phyloP scores from a whole-genome alignment of 139 green algal species.

The Chlorella sorokiniana region DNA sequence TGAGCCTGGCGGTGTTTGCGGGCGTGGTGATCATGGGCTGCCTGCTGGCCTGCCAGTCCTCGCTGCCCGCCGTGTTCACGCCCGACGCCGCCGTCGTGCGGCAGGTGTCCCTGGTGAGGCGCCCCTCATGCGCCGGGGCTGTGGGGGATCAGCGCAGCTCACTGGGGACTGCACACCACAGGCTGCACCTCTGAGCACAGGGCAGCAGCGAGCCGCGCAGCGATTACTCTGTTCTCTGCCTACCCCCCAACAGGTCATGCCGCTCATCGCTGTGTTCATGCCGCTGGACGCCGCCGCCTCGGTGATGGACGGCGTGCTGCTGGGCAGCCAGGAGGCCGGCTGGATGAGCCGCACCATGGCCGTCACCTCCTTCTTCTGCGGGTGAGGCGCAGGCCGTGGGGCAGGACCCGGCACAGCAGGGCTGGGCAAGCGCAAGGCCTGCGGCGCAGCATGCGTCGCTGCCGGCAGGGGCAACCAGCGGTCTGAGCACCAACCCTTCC shows the following conservation, averaged over 20 bases:
- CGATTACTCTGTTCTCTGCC: neutral
- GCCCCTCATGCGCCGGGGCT: too few relatives aligned
- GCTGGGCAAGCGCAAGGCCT: too few relatives aligned
- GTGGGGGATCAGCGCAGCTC: too few relatives aligned
- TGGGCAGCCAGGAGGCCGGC: constrained; percentile 37
- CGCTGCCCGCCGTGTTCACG: constrained; percentile 44
- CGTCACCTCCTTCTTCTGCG: neutral
- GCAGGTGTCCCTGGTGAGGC: constrained; percentile 15
- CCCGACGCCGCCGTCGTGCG: constrained; percentile 33
- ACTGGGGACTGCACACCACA: too few relatives aligned
- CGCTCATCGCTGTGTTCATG: constrained; percentile 48
- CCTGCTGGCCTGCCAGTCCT: constrained; percentile 8
- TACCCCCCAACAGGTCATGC: constrained; percentile 35
- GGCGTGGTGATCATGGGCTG: constrained; percentile 24
- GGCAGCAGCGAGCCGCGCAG: too few relatives aligned
- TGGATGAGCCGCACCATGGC: constrained; percentile 26
- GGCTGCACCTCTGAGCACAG: too few relatives aligned
- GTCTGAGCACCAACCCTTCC: too few relatives aligned
- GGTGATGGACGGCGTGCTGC: constrained; percentile 50
- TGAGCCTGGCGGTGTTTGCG: constrained; percentile 26
- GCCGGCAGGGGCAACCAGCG: too few relatives aligned
- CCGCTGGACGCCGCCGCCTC: constrained; percentile 44
- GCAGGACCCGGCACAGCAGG: too few relatives aligned
- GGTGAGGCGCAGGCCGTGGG: too few relatives aligned
- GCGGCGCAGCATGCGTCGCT: too few relatives aligned